phyloP scores from a whole-genome alignment of 2,329 filamentous ascomycete genomes.

The Pezicula neosporulosa region DNA sequence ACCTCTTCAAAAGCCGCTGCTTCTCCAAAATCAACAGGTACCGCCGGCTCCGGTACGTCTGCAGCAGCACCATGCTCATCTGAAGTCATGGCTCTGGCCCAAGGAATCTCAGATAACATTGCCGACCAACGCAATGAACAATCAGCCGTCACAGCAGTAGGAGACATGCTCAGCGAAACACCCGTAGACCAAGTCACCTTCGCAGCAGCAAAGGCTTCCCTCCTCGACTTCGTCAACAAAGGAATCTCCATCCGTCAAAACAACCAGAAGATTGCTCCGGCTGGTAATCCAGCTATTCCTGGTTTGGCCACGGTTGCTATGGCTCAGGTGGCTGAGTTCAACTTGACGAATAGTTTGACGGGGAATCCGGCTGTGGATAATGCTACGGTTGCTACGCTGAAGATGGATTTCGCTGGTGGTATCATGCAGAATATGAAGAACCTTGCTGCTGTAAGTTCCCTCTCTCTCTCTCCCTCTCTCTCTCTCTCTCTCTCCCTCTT shows the following conservation, averaged over 20 bases:
- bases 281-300: slow-evolving; percentile 13
- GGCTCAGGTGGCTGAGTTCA: slow-evolving; percentile 17
- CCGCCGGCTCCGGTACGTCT: not conserved
- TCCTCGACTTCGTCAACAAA: slow-evolving; percentile 17
- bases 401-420: slow-evolving; percentile 16
- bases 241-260: slow-evolving; percentile 18
- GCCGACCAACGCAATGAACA: slow-evolving; percentile 18
- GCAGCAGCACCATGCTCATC: slow-evolving; percentile 8
- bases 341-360: slow-evolving; percentile 13
- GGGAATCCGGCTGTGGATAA: slow-evolving; percentile 4
- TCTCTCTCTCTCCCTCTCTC: too few species aligned
- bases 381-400: slow-evolving; percentile 12
- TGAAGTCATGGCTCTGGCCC: slow-evolving; percentile 13
- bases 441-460: slow-evolving; percentile 11
- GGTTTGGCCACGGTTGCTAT: slow-evolving; percentile 17
- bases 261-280: slow-evolving; percentile 20
- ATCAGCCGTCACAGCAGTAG: slow-evolving; percentile 12
- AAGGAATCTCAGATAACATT: slow-evolving; percentile 18
- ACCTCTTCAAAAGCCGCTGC: not conserved
- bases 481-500: too few species aligned
- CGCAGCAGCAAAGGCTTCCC: slow-evolving; percentile 7
- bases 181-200: slow-evolving; percentile 14
- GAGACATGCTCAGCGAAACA: slow-evolving; percentile 10
- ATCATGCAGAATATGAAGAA: slow-evolving; percentile 20
- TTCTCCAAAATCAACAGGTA: not conserved